Base-by-base conservation (phyloP, 106 monocot species). In the Chionographis japonica region DNA sequence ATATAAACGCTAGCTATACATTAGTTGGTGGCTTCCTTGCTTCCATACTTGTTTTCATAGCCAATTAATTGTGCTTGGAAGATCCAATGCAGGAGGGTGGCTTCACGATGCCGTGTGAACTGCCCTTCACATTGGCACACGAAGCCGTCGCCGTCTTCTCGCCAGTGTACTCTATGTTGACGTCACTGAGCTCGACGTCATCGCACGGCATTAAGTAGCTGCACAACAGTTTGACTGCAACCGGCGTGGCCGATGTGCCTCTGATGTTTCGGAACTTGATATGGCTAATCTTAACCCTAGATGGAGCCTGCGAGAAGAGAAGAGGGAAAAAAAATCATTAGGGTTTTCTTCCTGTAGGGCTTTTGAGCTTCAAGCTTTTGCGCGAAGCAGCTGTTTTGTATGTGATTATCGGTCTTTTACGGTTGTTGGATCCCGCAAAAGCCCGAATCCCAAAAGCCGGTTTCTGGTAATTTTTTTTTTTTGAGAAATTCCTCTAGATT, bases 241-340 rank as follows among this genome's bases (percentile, higher is more conserved):
- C 58, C 12, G 37, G 61, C 20, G 77, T 62, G 12, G 40, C 43
- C 8, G 77, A 71, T 3, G 68, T 71, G 4, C 77, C 77, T 8
- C 2, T 57, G 38, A 77, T 77, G 50, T 65, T 56, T 13, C 57
- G 14, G 52, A 65, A 77, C 6, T 19, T 19, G 37, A 77, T 52
- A 38, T 65, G 52, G 15, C 37, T 40, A 50, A 77, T 58, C 58
- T 71, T 65, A 14, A 77, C 77, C 59, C 54, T 40, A 37, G 77
- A 77, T 10, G 71, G 57, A 12, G 37, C 4, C 66, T 66, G 52
- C 5, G 37, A 36, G 3, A 63, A 27, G 27, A 27, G 1, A 1
- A 5, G 2, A 15, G 8, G 2, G 2, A 5, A 5, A 27, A 27
- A 27, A 27, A 27, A 27, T 27, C 27, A 27, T 27, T 27, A 27